These are phyloP conservation scores for Rhinocladiella mackenziei DNA, from an alignment of 2,329 filamentous ascomycete genomes.

Conservation along the genomic window DNA sequence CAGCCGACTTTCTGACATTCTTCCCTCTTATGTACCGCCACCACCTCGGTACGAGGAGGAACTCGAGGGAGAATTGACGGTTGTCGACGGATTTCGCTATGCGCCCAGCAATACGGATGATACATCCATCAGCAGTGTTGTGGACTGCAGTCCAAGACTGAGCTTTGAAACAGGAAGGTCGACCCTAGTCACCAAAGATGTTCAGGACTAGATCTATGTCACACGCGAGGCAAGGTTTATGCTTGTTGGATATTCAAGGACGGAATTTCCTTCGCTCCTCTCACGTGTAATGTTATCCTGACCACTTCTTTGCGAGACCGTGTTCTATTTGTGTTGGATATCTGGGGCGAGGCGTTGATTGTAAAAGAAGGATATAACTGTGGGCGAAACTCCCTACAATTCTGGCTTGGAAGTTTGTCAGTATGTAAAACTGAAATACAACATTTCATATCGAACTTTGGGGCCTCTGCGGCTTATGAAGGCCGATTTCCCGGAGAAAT, in stretches of 20 bases:
- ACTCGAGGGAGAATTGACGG: constrained; percentile 35
- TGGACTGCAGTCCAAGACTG: constrained; percentile 39
- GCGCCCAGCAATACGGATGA: constrained; percentile 32
- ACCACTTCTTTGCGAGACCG: neutral
- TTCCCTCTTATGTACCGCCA: constrained; percentile 28
- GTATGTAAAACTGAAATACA: too few species aligned
- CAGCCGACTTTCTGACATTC: constrained; percentile 16
- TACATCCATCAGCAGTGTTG: constrained; percentile 40
- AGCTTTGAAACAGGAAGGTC: constrained; percentile 38
- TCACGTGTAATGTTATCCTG: neutral
- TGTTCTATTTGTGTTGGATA: neutral
- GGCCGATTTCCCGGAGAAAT: too few species aligned
- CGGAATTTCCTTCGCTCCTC: neutral
- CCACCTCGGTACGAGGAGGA: constrained; percentile 45
- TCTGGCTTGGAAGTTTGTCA: too few species aligned
- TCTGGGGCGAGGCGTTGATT: neutral
- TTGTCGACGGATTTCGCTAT: constrained; percentile 45
- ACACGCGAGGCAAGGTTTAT: neutral
- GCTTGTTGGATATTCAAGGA: neutral
- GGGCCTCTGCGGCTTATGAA: too few species aligned
- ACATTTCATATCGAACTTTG: too few species aligned
- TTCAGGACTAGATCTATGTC: constrained; percentile 2
- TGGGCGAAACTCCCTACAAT: too few species aligned
- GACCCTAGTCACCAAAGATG: constrained; percentile 22
- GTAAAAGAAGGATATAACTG: neutral